Percentiles rank a stretch among this genome's conserved stretches.
These are phyloP conservation scores for Teunomyces cretensis DNA, from an alignment of 805 yeast genomes.

Conservation along the genomic window DNA sequence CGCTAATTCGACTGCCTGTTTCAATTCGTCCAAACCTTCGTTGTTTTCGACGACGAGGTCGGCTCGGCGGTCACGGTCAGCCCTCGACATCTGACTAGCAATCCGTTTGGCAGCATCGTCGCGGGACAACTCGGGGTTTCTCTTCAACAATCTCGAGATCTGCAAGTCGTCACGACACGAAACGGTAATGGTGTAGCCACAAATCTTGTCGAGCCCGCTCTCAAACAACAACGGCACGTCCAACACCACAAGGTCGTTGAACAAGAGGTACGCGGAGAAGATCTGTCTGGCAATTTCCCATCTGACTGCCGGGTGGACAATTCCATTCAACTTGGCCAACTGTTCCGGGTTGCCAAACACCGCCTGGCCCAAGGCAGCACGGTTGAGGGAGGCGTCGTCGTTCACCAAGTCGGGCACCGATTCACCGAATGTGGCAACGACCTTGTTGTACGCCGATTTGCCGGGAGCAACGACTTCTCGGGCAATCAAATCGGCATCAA, in stretches of 20 bases:
- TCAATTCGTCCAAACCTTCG: conserved; percentile 23
- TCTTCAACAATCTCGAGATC: conserved; percentile 54
- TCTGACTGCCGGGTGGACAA: conserved; percentile 88
- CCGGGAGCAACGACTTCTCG: conserved; percentile 84
- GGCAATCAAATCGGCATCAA: conserved; percentile 93
- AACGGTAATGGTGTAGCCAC: conserved; percentile 72
- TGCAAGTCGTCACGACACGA: conserved; percentile 60
- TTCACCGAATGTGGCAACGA: conserved; percentile 58
- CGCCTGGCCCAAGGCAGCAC: conserved; percentile 72
- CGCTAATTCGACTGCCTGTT: conserved; percentile 18
- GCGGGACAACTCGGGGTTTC: conserved; percentile 66
- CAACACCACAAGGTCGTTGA: conserved; percentile 62
- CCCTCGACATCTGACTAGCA: conserved; percentile 69
- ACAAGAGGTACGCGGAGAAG: conserved; percentile 54
- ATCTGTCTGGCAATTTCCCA: conserved; percentile 61
- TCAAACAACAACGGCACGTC: conserved; percentile 94
- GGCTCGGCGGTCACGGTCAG: conserved; percentile 54
- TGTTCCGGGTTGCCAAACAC: conserved; percentile 71
- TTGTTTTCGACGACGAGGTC: conserved; percentile 71
- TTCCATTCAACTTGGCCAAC: conserved; percentile 59
- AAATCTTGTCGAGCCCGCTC: conserved; percentile 63
- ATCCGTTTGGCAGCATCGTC: conserved; percentile 76
- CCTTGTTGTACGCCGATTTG: conserved; percentile 61
- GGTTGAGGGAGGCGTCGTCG: conserved; percentile 51
- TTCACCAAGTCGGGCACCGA: conserved; percentile 51